Percentiles rank a stretch among this genome's conserved stretches.
Conservation (phyloP, 768 basidiomycete species). For the Tricholoma terreum region DNA sequence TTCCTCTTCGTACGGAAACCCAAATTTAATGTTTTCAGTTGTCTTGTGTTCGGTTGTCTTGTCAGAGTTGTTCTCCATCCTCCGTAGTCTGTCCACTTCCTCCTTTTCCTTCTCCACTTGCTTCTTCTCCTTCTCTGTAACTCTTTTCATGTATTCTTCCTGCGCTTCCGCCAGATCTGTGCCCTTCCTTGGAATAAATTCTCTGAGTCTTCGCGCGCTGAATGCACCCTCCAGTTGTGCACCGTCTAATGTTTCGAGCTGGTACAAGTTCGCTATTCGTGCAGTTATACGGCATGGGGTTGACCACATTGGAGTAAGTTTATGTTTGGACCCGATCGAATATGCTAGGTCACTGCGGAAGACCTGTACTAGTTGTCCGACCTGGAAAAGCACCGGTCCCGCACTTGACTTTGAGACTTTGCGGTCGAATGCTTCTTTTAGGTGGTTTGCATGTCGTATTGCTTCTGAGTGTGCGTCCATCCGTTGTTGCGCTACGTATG, state of each 20-base stretch:
- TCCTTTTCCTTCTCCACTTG: background rate
- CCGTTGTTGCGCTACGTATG: too few species aligned
- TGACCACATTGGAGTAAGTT: too few species aligned
- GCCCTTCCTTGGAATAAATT: background rate
- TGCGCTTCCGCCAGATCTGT: background rate
- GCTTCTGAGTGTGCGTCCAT: too few species aligned
- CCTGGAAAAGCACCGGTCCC: slow-evolving; percentile 25
- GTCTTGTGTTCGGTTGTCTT: background rate
- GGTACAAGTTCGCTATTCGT: background rate
- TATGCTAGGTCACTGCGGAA: too few species aligned
- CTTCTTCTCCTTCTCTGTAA: too few species aligned
- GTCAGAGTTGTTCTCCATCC: too few species aligned
- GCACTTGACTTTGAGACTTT: slow-evolving; percentile 10
- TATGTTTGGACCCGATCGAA: too few species aligned
- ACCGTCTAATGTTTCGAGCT: background rate
- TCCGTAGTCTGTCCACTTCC: background rate
- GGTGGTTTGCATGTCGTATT: slow-evolving; percentile 17
- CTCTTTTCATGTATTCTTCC: too few species aligned
- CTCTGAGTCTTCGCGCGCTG: background rate
- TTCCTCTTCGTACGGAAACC: background rate
- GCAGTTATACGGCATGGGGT: background rate
- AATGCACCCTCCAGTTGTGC: background rate
- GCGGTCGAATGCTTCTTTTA: too few species aligned
- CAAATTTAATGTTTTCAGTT: background rate
- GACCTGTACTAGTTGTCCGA: too few species aligned